phyloP scores from a whole-genome alignment of 2,329 filamentous ascomycete genomes.

The Aspergillus phoenicis region DNA sequence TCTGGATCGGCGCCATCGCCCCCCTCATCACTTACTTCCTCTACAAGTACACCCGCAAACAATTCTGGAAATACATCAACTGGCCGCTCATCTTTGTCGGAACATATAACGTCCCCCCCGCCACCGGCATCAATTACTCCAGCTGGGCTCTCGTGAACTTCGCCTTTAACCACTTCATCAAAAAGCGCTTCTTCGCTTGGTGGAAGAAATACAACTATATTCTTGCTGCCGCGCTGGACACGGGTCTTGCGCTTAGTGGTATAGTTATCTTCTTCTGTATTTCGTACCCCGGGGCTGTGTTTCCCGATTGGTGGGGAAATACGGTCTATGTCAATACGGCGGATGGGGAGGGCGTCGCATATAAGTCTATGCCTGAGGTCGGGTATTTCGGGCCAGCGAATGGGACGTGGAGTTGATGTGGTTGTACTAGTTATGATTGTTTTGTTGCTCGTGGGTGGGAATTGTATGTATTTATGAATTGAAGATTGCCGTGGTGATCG shows the following conservation, averaged over 20 bases:
- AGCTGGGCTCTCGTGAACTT: conserved; percentile 53
- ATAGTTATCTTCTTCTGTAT: conserved; percentile 42
- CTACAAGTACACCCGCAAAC: conserved; percentile 30
- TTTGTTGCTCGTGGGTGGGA: not conserved
- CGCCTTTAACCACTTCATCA: conserved; percentile 77
- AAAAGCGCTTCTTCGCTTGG: conserved; percentile 46
- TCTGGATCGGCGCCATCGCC: conserved; percentile 51
- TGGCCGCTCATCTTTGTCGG: conserved; percentile 37
- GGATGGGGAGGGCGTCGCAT: conserved; percentile 33
- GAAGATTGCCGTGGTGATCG: no score
- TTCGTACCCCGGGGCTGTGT: conserved; percentile 34
- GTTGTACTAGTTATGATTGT: not conserved
- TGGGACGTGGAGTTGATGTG: conserved; percentile 30
- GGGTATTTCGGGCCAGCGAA: conserved; percentile 38
- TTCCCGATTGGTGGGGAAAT: conserved; percentile 40
- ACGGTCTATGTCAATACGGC: conserved; percentile 36
- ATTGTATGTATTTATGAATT: not conserved
- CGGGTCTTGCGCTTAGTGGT: conserved; percentile 35
- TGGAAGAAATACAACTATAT: conserved; percentile 51
- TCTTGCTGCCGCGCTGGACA: conserved; percentile 45
- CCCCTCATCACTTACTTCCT: conserved; percentile 26
- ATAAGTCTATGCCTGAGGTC: conserved; percentile 28
- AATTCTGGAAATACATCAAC: conserved; percentile 41
- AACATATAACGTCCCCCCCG: conserved; percentile 32
- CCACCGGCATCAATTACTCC: conserved; percentile 41